phyloP scores from a whole-genome alignment of 2,329 filamentous ascomycete genomes.

The Paramyrothecium sp. region DNA sequence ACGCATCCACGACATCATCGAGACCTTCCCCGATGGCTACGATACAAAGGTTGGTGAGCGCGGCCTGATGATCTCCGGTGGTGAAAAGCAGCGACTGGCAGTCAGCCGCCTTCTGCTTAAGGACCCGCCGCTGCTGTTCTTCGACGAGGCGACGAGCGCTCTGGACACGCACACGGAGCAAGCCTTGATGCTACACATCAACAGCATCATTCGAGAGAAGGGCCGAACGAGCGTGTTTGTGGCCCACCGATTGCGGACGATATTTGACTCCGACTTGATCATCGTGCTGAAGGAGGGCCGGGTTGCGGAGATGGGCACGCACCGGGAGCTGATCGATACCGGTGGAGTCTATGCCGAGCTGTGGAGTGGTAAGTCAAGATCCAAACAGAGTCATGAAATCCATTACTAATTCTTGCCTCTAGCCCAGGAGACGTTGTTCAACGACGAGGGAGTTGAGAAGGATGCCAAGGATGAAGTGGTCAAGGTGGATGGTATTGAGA shows the following conservation, averaged over 20 bases:
- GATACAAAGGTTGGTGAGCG: constrained; percentile 89
- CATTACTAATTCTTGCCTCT: constrained; percentile 14
- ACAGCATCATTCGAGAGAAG: constrained; percentile 87
- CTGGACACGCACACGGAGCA: constrained; percentile 93
- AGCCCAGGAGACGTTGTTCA: constrained; percentile 64
- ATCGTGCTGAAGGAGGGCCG: constrained; percentile 82
- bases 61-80: constrained; percentile 94
- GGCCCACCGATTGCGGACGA: constrained; percentile 87
- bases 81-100: constrained; percentile 89
- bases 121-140: constrained; percentile 87
- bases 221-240: constrained; percentile 90
- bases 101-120: constrained; percentile 83
- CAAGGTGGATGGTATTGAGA: constrained; percentile 6
- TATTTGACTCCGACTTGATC: constrained; percentile 90
- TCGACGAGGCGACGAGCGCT: constrained; percentile 91
- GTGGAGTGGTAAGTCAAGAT: constrained; percentile 71
- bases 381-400: background rate
- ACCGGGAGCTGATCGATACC: constrained; percentile 75
- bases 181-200: constrained; percentile 86
- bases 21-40: constrained; percentile 82
- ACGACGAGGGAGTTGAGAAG: constrained; percentile 42
- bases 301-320: constrained; percentile 88
- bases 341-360: constrained; percentile 83
- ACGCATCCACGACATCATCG: constrained; percentile 79
- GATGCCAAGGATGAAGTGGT: constrained; percentile 25